Evolutionary conservation across 2,329 filamentous ascomycete species (phyloP).

Genomic region (Claviceps africana): DNA sequence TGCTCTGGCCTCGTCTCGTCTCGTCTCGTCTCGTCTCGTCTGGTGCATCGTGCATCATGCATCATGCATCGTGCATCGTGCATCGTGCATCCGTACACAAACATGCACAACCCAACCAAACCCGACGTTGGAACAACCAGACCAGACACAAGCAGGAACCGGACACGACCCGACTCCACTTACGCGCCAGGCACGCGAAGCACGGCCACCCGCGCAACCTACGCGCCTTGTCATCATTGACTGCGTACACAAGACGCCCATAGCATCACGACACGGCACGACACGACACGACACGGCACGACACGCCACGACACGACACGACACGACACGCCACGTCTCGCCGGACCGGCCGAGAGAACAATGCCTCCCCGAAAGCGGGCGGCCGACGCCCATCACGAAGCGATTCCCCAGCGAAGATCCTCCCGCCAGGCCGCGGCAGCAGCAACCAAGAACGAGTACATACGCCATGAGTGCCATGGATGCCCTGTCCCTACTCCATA

Average conservation of each 20-base stretch:
- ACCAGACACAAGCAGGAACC: too few species aligned
- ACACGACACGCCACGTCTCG: not conserved
- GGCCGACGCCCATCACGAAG: slow-evolving; percentile 7
- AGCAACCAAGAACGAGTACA: not conserved
- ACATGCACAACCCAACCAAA: too few species aligned
- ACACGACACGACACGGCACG: too few species aligned
- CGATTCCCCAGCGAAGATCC: slow-evolving; percentile 15
- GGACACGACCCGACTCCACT: not conserved
- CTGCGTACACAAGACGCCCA: not conserved
- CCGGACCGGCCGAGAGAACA: not conserved
- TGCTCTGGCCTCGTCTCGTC: too few species aligned
- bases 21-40: too few species aligned
- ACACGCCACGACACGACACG: not conserved
- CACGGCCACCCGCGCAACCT: not conserved
- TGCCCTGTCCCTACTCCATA: not conserved
- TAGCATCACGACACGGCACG: not conserved
- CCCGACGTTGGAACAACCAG: too few species aligned
- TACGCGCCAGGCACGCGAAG: not conserved
- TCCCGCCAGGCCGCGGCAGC: slow-evolving; percentile 12
- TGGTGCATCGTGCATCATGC: not conserved
- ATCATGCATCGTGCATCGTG: too few species aligned
- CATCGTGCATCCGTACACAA: too few species aligned
- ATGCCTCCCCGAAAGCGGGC: slow-evolving; percentile 2
- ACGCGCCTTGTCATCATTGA: not conserved
- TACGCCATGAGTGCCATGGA: not conserved